Base-by-base conservation (phyloP, 306 rosid genomes). In the Leucaena leucocephala region DNA sequence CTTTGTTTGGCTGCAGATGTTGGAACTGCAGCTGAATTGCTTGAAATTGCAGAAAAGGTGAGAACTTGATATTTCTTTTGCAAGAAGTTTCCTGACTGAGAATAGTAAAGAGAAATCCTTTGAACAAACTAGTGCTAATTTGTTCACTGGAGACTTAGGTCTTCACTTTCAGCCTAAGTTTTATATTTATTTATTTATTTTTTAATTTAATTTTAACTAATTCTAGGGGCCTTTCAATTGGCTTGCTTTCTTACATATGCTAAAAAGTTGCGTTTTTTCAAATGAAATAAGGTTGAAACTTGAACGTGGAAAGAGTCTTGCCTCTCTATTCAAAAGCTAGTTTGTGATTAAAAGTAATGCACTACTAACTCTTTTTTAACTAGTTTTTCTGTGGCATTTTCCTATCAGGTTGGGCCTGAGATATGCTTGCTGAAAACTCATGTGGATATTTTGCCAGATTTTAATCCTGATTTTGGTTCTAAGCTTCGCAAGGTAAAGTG, bases 341-440 rank as follows among this genome's bases (percentile, higher is more conserved):
- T 46, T 70, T 75, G 35, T 65, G 33, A 16, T 76, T 69, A 61
- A 43, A 76, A 38, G 34, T 64, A 66, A 67, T 44, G 75, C 7
- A 4, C 16, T 52, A 1, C 3, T 70, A 43, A 17, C 12, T 16
- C 13, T 70, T 19, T 50, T 54, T 44, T 21, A 48, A 55, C 72
- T 69, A 9, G 15, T 49, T 72, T 83, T 65, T 68, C 57, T 81
- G 40, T 61, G 54, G 50, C 57, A 68, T 67, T 76, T 34, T 44
- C 21, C 50, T 66, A 64, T 72, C 87, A 92, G 97, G 97, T 91
- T 81, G 97, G 98, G 44, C 97, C 95, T 7, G 95, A 94, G 92
- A 94, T 94, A 82, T 94, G 98, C 84, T 65, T 94, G 81, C 81
- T 94, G 87, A 94, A 94, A 84, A 92, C 97, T 57, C 97, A 94